Evolutionary conservation across 495 filamentous ascomycete species (phyloP).

Genomic region (Hypomontagnella submonticulosa): DNA sequence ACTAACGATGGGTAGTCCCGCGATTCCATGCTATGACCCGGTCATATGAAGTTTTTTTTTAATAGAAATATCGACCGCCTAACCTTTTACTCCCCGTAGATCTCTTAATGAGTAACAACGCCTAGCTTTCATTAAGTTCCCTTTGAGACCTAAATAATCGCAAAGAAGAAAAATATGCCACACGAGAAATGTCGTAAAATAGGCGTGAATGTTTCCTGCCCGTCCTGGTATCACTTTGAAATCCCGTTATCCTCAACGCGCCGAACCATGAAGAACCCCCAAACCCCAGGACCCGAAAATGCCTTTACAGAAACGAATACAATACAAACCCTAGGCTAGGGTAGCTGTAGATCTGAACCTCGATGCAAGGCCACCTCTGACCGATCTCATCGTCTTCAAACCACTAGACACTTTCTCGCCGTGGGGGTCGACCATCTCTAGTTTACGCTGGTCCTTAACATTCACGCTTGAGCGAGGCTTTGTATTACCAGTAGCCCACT

Average conservation of each 20-base stretch:
- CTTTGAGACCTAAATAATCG: too few relatives aligned
- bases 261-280: background rate
- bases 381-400: constrained; percentile 30
- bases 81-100: too few relatives aligned
- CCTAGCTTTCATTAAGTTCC: too few relatives aligned
- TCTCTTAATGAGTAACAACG: too few relatives aligned
- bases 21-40: background rate
- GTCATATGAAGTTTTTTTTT: too few relatives aligned
- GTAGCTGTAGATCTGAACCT: constrained; percentile 23
- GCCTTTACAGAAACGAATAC: background rate
- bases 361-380: constrained; percentile 14
- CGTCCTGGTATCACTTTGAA: too few relatives aligned
- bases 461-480: constrained; percentile 7
- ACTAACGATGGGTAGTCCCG: background rate
- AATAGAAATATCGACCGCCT: too few relatives aligned
- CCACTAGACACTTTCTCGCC: constrained; percentile 30
- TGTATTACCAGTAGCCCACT: constrained; percentile 7
- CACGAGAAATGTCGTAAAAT: too few relatives aligned
- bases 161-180: too few relatives aligned
- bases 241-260: background rate
- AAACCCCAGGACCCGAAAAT: background rate
- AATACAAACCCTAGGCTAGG: background rate
- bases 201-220: too few relatives aligned
- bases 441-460: background rate
- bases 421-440: constrained; percentile 22